Conservation (phyloP, 2,329 filamentous ascomycete species). For the Zymoseptoria tritici region DNA sequence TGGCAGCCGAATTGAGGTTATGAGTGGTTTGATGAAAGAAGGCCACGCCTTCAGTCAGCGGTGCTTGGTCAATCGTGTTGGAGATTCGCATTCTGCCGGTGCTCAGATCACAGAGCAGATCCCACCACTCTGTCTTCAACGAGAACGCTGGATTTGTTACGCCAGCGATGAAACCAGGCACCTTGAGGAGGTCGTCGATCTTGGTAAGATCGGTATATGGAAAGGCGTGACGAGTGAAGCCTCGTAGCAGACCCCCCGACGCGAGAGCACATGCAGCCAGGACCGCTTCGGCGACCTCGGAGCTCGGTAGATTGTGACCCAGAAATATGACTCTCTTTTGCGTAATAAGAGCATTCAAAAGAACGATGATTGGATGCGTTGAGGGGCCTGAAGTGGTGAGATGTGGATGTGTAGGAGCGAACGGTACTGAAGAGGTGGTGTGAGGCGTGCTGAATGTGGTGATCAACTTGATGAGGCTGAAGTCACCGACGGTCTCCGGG, state of each 20-base stretch:
- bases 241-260: constrained; percentile 83
- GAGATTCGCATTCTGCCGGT: constrained; percentile 93
- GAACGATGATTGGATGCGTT: constrained; percentile 90
- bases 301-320: constrained; percentile 88
- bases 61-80: constrained; percentile 71
- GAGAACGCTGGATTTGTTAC: constrained; percentile 97
- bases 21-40: constrained; percentile 66
- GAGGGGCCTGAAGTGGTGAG: constrained; percentile 83
- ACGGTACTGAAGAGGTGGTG: constrained; percentile 73
- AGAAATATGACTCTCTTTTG: constrained; percentile 96
- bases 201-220: constrained; percentile 97
- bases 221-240: constrained; percentile 93
- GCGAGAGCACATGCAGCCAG: constrained; percentile 91
- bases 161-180: constrained; percentile 94
- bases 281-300: constrained; percentile 95
- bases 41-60: constrained; percentile 72
- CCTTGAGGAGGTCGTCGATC: constrained; percentile 90
- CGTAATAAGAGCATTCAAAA: constrained; percentile 88
- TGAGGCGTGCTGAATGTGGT: constrained; percentile 86
- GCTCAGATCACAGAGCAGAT: constrained; percentile 85
- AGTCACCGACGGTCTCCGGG: constrained; percentile 94
- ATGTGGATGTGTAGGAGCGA: constrained; percentile 71
- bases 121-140: constrained; percentile 96
- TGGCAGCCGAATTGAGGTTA: constrained; percentile 19
- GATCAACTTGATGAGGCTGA: constrained; percentile 93